Conservation (phyloP, 2,329 filamentous ascomycete species). For the Pezicula neosporulosa region DNA sequence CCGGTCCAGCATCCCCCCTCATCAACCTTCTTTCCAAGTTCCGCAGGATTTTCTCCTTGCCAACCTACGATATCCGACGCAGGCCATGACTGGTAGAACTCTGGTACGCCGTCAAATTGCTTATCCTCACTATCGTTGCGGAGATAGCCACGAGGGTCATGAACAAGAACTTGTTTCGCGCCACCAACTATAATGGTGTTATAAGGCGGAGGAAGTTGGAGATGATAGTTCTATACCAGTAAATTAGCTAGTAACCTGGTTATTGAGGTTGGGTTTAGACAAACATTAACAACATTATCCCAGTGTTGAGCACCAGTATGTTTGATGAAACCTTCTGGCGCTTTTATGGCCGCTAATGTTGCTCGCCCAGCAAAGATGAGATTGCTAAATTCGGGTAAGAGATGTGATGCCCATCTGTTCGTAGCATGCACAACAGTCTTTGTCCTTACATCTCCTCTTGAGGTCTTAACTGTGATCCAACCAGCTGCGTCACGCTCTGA, state of each 20-base stretch:
- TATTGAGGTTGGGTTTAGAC: not conserved
- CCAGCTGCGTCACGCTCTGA: conserved; percentile 19
- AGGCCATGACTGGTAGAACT: conserved; percentile 28
- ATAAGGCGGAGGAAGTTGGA: conserved; percentile 27
- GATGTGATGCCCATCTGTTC: conserved; percentile 61
- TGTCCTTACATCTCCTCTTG: conserved; percentile 49
- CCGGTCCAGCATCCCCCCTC: conserved; percentile 29
- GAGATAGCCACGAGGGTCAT: conserved; percentile 20
- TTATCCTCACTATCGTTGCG: conserved; percentile 23
- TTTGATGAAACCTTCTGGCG: conserved; percentile 26
- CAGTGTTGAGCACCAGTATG: conserved; percentile 29
- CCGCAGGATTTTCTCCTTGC: conserved; percentile 9
- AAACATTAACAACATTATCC: conserved; percentile 22
- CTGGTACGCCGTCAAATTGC: conserved; percentile 22
- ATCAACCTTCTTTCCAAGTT: conserved; percentile 15
- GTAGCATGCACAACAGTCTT: conserved; percentile 58
- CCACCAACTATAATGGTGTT: conserved; percentile 35
- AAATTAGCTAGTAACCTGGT: not conserved
- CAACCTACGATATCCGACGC: conserved; percentile 22
- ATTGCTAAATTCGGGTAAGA: conserved; percentile 48
- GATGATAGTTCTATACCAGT: conserved; percentile 24
- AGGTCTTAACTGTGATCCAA: conserved; percentile 46
- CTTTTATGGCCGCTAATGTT: conserved; percentile 26
- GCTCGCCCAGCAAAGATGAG: conserved; percentile 33
- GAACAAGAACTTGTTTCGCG: conserved; percentile 21